A percentile compares a stretch with the other conserved stretches of the same genome.
Conservation (phyloP, 306 rosid genomes). For the Elaeagnus macrophylla region DNA sequence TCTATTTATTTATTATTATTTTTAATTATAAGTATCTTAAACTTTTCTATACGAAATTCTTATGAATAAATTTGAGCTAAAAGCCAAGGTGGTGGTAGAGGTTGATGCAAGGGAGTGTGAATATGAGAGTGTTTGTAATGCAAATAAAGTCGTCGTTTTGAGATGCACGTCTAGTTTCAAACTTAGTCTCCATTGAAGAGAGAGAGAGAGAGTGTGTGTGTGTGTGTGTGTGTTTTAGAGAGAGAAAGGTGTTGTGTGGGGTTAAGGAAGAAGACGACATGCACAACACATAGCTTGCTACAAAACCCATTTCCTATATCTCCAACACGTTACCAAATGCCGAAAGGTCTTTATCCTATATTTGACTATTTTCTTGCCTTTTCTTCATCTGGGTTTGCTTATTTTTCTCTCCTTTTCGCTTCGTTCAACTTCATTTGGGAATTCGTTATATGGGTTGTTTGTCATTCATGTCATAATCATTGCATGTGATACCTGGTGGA, state of each 20-base stretch:
- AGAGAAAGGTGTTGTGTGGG: constrained; percentile 1
- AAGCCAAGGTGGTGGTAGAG: constrained; percentile 18
- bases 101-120: constrained; percentile 17
- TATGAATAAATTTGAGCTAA: background rate
- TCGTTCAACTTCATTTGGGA: background rate
- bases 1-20: too few species aligned
- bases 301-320: constrained; percentile 20
- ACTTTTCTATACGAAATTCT: background rate
- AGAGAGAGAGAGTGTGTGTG: background rate
- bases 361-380: background rate
- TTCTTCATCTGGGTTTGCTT: constrained; percentile 7
- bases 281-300: constrained; percentile 19
- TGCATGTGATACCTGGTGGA: constrained; percentile 11
- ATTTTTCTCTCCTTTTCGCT: background rate
- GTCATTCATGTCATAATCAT: constrained; percentile 10
- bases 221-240: background rate
- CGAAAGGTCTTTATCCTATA: constrained; percentile 10
- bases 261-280: constrained; percentile 11
- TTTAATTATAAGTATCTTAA: background rate
- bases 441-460: constrained; percentile 14
- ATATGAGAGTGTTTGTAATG: background rate
- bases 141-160: constrained; percentile 12
- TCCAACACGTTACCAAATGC: constrained; percentile 5
- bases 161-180: constrained; percentile 22
- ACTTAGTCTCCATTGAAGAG: constrained; percentile 14